Evolutionary conservation across 345 rosid species (phyloP).

Genomic region (Clausena lansium): DNA sequence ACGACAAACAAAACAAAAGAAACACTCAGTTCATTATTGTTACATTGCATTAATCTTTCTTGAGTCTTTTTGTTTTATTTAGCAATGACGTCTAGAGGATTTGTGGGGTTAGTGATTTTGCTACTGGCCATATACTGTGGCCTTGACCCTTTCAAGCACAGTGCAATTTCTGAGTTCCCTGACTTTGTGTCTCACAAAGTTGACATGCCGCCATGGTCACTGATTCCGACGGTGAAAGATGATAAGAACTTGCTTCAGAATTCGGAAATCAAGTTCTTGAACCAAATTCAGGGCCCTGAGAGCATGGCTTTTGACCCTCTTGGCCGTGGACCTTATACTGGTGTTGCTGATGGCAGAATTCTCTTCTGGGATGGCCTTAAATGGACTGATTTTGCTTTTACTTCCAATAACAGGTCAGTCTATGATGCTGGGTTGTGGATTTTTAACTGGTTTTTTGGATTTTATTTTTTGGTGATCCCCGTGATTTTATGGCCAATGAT

Average conservation of each 20-base stretch:
- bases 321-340: slow-evolving; percentile 94
- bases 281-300: slow-evolving; percentile 92
- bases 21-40: too few species aligned
- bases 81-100: slow-evolving; percentile 13
- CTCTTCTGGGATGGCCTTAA: slow-evolving; percentile 71
- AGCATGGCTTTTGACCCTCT: slow-evolving; percentile 82
- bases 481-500: background rate
- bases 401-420: slow-evolving; percentile 66
- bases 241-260: slow-evolving; percentile 54
- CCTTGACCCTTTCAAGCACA: slow-evolving; percentile 77
- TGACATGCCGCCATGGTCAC: slow-evolving; percentile 48
- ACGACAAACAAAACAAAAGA: too few species aligned
- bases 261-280: slow-evolving; percentile 68
- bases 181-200: slow-evolving; percentile 48
- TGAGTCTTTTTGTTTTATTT: too few species aligned
- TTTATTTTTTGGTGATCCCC: background rate
- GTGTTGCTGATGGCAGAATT: slow-evolving; percentile 88
- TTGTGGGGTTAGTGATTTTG: slow-evolving; percentile 42
- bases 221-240: slow-evolving; percentile 49
- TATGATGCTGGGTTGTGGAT: background rate
- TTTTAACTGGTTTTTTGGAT: too few species aligned
- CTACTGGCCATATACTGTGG: slow-evolving; percentile 71
- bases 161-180: slow-evolving; percentile 65
- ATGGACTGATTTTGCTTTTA: slow-evolving; percentile 78
- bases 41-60: background rate